Percentiles rank a stretch among this genome's conserved stretches.
Evolutionary conservation across 768 basidiomycete species (phyloP).

Genomic region (Boletus reticulatus): DNA sequence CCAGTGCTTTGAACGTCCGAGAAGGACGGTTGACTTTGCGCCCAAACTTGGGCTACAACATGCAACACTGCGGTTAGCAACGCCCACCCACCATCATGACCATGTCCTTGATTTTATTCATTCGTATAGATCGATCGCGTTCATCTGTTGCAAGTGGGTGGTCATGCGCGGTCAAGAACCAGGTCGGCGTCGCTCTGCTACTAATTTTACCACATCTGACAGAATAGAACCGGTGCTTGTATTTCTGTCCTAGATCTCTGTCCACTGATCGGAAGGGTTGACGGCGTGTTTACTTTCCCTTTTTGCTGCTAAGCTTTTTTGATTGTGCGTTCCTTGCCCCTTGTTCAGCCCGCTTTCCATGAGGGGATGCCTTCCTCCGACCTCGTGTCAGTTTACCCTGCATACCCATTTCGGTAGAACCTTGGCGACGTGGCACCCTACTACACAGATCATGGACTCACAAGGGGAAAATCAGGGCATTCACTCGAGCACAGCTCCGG

Average conservation of each 20-base stretch:
- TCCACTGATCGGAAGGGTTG: constrained; percentile 8
- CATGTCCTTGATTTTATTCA: neutral
- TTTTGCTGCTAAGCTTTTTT: constrained; percentile 11
- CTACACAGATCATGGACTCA: constrained; percentile 19
- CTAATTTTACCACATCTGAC: constrained; percentile 3
- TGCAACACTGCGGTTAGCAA: constrained; percentile 9
- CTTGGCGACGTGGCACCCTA: constrained; percentile 28
- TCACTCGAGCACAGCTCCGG: constrained; percentile 21
- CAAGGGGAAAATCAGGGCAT: constrained; percentile 31
- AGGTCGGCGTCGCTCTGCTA: neutral
- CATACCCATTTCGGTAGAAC: constrained; percentile 25
- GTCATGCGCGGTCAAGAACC: constrained; percentile 1
- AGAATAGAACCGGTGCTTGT: constrained; percentile 4
- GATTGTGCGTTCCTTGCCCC: constrained; percentile 17
- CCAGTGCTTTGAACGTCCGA: constrained; percentile 17
- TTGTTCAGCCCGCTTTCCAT: constrained; percentile 20
- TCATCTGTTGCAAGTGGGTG: neutral
- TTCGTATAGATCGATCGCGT: constrained; percentile 7
- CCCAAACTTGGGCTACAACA: neutral
- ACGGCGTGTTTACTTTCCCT: constrained; percentile 11
- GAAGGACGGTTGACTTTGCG: constrained; percentile 13
- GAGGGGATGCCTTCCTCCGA: constrained; percentile 25
- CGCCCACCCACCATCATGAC: constrained; percentile 5
- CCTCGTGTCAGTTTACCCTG: constrained; percentile 32
- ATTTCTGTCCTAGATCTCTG: constrained; percentile 13